Conservation (phyloP, 768 basidiomycete genomes). For the Suillus subluteus region DNA sequence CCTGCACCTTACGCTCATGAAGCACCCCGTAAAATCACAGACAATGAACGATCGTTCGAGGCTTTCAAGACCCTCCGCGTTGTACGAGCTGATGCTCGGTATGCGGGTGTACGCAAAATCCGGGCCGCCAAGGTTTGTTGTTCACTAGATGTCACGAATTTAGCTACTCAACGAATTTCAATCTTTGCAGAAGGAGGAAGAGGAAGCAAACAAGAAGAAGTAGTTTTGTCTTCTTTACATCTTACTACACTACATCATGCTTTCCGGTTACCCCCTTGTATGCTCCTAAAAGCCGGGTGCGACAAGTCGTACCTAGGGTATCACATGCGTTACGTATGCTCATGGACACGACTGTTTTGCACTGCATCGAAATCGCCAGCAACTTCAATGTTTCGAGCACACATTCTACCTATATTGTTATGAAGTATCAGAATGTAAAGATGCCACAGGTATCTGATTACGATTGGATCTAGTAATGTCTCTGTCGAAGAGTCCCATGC, state of each 20-base stretch:
- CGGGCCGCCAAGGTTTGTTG: slow-evolving; percentile 79
- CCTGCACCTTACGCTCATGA: slow-evolving; percentile 73
- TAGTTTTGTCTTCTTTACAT: slow-evolving; percentile 40
- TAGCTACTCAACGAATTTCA: slow-evolving; percentile 21
- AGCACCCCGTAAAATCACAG: slow-evolving; percentile 89
- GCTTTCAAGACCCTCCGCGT: slow-evolving; percentile 89
- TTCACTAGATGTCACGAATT: slow-evolving; percentile 1
- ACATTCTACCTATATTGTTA: not conserved
- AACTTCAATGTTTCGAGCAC: slow-evolving; percentile 17
- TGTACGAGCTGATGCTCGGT: slow-evolving; percentile 78
- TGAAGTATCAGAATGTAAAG: slow-evolving; percentile 4
- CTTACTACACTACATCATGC: slow-evolving; percentile 27
- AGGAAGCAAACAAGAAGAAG: slow-evolving; percentile 93
- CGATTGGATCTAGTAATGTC: slow-evolving; percentile 1
- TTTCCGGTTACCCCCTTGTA: slow-evolving; percentile 26
- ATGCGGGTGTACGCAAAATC: slow-evolving; percentile 87
- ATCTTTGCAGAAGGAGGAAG: slow-evolving; percentile 74
- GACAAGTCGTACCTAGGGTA: slow-evolving; percentile 25
- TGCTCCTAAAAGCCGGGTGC: slow-evolving; percentile 43
- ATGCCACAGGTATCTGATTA: slow-evolving; percentile 20
- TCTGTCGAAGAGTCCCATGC: not conserved
- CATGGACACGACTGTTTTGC: slow-evolving; percentile 25
- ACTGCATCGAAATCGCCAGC: slow-evolving; percentile 23
- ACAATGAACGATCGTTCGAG: slow-evolving; percentile 85
- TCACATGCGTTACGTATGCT: slow-evolving; percentile 37